phyloP scores from a whole-genome alignment of 768 basidiomycete genomes.

The Lepiota brunneoincarnata region DNA sequence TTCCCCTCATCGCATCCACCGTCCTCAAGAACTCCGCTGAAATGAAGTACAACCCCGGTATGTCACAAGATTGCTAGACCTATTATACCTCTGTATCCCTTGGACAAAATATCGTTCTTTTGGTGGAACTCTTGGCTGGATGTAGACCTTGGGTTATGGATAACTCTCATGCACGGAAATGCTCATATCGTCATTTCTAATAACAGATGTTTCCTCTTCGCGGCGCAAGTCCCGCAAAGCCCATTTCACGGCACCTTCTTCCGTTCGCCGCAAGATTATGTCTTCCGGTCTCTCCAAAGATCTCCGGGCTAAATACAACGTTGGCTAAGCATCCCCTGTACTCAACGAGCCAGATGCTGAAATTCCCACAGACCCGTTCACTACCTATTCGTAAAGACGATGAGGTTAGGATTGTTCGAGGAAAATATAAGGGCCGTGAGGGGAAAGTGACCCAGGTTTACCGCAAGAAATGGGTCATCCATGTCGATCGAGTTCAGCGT shows the following conservation, averaged over 20 bases:
- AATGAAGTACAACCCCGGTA: constrained; percentile 85
- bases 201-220: constrained; percentile 81
- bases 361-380: constrained; percentile 66
- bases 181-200: constrained; percentile 27
- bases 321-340: constrained; percentile 36
- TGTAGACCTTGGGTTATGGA: constrained; percentile 30
- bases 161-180: constrained; percentile 19
- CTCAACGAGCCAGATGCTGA: background rate
- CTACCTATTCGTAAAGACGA: constrained; percentile 97
- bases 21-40: constrained; percentile 54
- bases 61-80: constrained; percentile 36
- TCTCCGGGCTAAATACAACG: constrained; percentile 87
- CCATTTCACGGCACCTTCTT: constrained; percentile 95
- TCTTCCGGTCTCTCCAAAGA: constrained; percentile 95
- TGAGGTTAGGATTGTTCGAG: constrained; percentile 94
- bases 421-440: constrained; percentile 98
- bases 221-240: constrained; percentile 98
- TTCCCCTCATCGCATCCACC: constrained; percentile 48
- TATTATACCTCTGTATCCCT: constrained; percentile 20
- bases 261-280: constrained; percentile 96
- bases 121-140: constrained; percentile 48
- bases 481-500: constrained; percentile 95
- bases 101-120: constrained; percentile 24
- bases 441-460: constrained; percentile 98
- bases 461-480: constrained; percentile 98